Base-by-base conservation (phyloP, 768 basidiomycete species). In the Collybia sordida region DNA sequence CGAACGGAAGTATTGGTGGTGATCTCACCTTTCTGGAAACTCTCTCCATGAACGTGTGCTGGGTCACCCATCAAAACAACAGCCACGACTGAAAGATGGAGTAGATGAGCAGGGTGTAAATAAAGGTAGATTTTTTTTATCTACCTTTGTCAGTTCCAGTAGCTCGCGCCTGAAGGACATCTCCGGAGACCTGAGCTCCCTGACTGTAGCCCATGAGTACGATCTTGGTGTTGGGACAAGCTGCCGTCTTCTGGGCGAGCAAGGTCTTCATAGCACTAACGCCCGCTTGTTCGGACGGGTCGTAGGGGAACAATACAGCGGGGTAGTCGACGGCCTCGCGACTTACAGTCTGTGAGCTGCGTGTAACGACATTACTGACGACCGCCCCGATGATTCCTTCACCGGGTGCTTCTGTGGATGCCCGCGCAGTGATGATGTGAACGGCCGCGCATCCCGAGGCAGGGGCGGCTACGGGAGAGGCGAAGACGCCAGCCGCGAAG, bases 111-210 rank as follows among this genome's bases (percentile, higher is more conserved):
- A 18, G 2, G 21, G 23, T n/a, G 27, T 15, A 22, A 34, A 18
- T n/a, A 3, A 31, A 24, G 5, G 2, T 4, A 11, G 12, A 19
- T n/a, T n/a, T n/a, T n/a, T n/a, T n/a, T n/a, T n/a, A 31, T 15
- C 7, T 31, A 45, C 50, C 50, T n/a, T 51, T 51, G 6, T 35
- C 14, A 4, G 50, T 51, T 18, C 50, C 50, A 14, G 42, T 25
- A 14, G 50, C 50, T 21, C 19, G 18, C 18, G 34, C 61, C 1
- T 61, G 61, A 5, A 65, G 54, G 34, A 61, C 59, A 31, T 65
- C 64, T n/a, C 64, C 64, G 43, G 63, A 58, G 36, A 66, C 52
- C 44, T 66, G 65, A 3, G 63, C 65, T 18, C 65, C 65, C 59
- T 66, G 43, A 34, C 42, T 64, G 35, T 64, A 66, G 22, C 65